Percentiles rank a stretch among this genome's conserved stretches.
phyloP scores from a whole-genome alignment of 2,329 filamentous ascomycete genomes.

The Aspergillus sp. region DNA sequence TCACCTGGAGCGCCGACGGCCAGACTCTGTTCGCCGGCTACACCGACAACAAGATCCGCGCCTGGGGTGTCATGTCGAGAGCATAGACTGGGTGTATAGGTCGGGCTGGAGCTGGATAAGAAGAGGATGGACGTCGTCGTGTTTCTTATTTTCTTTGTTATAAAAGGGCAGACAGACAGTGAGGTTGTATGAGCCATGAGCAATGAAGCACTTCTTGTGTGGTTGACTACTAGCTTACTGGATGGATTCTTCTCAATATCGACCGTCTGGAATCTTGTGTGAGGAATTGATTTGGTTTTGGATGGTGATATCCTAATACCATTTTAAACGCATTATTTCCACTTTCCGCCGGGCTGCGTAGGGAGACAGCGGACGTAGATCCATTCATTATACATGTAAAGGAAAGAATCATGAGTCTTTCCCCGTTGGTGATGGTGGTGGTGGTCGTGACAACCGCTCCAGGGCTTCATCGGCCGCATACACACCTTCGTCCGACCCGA shows the following conservation, averaged over 20 bases:
- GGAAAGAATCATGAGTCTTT: neutral
- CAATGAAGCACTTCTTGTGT: slow-evolving; percentile 33
- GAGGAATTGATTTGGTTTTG: slow-evolving; percentile 20
- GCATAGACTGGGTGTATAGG: slow-evolving; percentile 46
- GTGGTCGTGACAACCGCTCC: no score
- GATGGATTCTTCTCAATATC: slow-evolving; percentile 25
- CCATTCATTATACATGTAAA: no score
- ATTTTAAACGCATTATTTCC: slow-evolving; percentile 26
- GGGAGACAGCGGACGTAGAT: no score
- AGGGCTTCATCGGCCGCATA: no score
- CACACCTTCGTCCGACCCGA: no score
- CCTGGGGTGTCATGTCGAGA: slow-evolving; percentile 95
- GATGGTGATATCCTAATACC: slow-evolving; percentile 32
- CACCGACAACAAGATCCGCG: slow-evolving; percentile 98
- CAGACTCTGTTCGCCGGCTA: slow-evolving; percentile 99
- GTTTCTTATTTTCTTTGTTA: slow-evolving; percentile 17
- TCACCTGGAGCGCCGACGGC: slow-evolving; percentile 96
- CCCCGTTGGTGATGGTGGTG: neutral
- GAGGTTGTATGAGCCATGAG: slow-evolving; percentile 37
- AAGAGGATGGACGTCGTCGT: slow-evolving; percentile 9
- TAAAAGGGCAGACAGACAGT: slow-evolving; percentile 29
- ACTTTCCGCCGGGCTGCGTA: no score
- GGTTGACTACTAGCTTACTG: slow-evolving; percentile 21
- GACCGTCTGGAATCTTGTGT: slow-evolving; percentile 26
- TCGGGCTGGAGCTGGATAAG: slow-evolving; percentile 15